Conservation (phyloP, 306 rosid species). For the Trifolium pratense region DNA sequence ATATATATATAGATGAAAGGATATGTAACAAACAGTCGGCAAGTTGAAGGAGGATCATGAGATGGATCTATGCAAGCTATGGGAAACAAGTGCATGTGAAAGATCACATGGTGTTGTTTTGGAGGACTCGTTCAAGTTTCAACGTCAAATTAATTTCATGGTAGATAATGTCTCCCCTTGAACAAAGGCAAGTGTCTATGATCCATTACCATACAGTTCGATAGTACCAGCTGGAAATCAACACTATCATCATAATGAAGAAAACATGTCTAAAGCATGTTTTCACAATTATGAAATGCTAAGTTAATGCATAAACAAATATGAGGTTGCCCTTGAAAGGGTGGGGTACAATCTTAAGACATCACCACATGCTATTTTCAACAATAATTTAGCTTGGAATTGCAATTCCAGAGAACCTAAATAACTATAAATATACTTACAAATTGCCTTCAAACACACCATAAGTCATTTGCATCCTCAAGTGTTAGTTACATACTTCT, state of each 20-base stretch:
- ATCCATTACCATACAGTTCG: too few relatives aligned
- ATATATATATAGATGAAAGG: conserved; percentile 38
- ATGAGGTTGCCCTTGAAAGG: not conserved
- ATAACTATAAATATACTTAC: not conserved
- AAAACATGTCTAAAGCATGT: not conserved
- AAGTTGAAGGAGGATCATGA: not conserved
- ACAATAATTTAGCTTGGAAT: too few relatives aligned
- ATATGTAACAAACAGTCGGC: not conserved
- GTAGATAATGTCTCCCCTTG: not conserved
- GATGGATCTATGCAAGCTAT: too few relatives aligned
- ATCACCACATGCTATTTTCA: not conserved
- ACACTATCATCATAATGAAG: not conserved
- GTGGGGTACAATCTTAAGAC: not conserved
- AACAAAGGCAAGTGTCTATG: too few relatives aligned
- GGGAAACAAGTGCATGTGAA: conserved; percentile 32
- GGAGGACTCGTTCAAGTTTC: not conserved
- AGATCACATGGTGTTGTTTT: conserved; percentile 49
- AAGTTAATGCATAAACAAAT: too few relatives aligned
- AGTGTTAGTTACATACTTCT: not conserved
- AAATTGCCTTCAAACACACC: not conserved
- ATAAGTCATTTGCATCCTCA: conserved; percentile 25
- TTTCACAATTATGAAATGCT: not conserved
- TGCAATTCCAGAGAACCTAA: not conserved
- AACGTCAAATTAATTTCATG: not conserved
- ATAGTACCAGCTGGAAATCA: not conserved